Percentiles rank a stretch among this genome's conserved stretches.
Conservation (phyloP, 2,329 filamentous ascomycete genomes). For the Fusarium armeniacum region DNA sequence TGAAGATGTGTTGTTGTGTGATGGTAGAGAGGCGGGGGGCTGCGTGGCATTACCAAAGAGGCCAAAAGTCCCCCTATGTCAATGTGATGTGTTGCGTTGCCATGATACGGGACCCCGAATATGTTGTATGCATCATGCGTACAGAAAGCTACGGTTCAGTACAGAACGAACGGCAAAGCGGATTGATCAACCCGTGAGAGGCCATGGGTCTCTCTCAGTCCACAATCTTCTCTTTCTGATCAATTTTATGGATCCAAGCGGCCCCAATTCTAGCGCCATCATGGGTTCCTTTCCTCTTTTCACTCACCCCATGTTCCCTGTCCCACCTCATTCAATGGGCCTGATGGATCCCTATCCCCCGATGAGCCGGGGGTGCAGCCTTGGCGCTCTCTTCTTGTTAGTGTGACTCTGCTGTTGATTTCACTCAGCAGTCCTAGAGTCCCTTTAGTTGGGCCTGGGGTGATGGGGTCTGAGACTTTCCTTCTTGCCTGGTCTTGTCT, state of each 20-base stretch:
- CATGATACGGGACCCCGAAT: slow-evolving; percentile 33
- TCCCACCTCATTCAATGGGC: slow-evolving; percentile 20
- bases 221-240: slow-evolving; percentile 24
- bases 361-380: slow-evolving; percentile 42
- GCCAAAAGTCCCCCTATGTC: neutral
- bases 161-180: slow-evolving; percentile 18
- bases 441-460: slow-evolving; percentile 6
- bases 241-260: slow-evolving; percentile 34
- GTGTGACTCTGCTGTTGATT: slow-evolving; percentile 32
- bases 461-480: slow-evolving; percentile 29
- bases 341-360: slow-evolving; percentile 32
- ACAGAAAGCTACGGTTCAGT: slow-evolving; percentile 3
- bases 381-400: slow-evolving; percentile 41
- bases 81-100: slow-evolving; percentile 12
- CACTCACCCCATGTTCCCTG: slow-evolving; percentile 35
- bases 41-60: slow-evolving; percentile 24
- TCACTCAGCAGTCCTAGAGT: slow-evolving; percentile 7
- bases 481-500: slow-evolving; percentile 13
- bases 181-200: slow-evolving; percentile 36
- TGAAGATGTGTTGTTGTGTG: slow-evolving; percentile 29
- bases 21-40: slow-evolving; percentile 18
- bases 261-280: slow-evolving; percentile 37
- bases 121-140: slow-evolving; percentile 36
- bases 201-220: slow-evolving; percentile 19
- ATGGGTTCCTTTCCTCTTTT: slow-evolving; percentile 24